Conservation (phyloP, 345 rosid genomes). For the Erucastrum elatum region DNA sequence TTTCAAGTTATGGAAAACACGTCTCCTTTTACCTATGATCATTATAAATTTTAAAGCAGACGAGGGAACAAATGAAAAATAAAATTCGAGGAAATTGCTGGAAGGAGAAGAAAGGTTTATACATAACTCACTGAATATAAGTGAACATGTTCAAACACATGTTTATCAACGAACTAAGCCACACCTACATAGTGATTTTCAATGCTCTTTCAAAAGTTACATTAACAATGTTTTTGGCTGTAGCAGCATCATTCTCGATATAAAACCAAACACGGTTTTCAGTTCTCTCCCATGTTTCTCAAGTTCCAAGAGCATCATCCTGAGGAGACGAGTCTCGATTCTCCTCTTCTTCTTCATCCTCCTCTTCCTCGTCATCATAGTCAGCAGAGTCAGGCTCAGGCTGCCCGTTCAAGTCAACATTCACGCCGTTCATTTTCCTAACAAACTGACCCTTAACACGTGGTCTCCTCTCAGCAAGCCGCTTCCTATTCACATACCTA, state of each 20-base stretch:
- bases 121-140: conserved; percentile 17
- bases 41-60: neutral
- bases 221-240: neutral
- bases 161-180: conserved; percentile 29
- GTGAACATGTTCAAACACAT: conserved; percentile 23
- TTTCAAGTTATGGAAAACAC: neutral
- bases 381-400: conserved; percentile 53
- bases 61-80: neutral
- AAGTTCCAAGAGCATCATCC: conserved; percentile 52
- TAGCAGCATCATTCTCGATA: conserved; percentile 11
- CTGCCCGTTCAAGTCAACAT: conserved; percentile 84
- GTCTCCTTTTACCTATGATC: no score
- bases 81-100: conserved; percentile 5
- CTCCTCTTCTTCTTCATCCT: conserved; percentile 52
- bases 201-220: conserved; percentile 11
- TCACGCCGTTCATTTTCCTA: conserved; percentile 78
- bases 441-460: conserved; percentile 98
- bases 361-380: conserved; percentile 79
- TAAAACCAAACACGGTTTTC: conserved; percentile 2
- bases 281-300: conserved; percentile 17
- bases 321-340: conserved; percentile 65
- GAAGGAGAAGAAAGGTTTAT: conserved; percentile 24
- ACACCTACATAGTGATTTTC: conserved; percentile 4
- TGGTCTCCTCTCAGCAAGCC: conserved; percentile 96
- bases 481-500: conserved; percentile 86